Evolutionary conservation across 805 yeast species (phyloP), one percentile per base, ranked within the genome.

Genomic region (Yarrowia sp.): DNA sequence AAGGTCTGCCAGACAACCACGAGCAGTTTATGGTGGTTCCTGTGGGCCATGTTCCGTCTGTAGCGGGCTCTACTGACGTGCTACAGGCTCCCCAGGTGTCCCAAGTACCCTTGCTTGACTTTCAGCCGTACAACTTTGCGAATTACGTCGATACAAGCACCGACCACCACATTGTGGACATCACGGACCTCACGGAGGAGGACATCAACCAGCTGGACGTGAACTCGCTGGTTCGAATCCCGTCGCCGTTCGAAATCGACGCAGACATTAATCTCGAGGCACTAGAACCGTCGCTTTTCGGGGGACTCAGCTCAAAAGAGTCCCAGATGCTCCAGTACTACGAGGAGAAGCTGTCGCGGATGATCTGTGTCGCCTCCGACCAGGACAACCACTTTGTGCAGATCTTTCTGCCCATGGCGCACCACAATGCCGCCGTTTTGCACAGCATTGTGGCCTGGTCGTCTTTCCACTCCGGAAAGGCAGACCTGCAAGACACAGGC

Each of bases 381-480:
- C 76, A 76, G 38, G 75, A 77, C 19, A 84, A 84, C 69, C 81
- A 79, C 67, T 85, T 81, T 65, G 68, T 77, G 13, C 79, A 79
- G 33, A 79, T 80, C 42, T 81, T 83, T 64, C 68, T 85, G 8
- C 80, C 80, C 12, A 74, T 84, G 74, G 87, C 88, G 0, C 71
- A 75, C 46, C 71, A 70, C 19, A 81, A 82, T 63, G 76, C 75
- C 32, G 78, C 84, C 2, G 79, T 84, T 3, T 69, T 84, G 27
- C 77, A 79, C 64, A 78, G 81, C 0, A 70, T 85, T 7, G 76
- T 84, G 27, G 85, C 87, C 0, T 85, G 88, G 88, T 85, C 76
- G 1, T 72, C 72, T 5, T 71, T 71, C 66, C 73, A 76, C 64
- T 65, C 64, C 19, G 69, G 70, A 18, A 65, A 66, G 41, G 67